A percentile compares a stretch with the other conserved stretches of the same genome.
Evolutionary conservation across 1,139 yeast species (phyloP).

Genomic region (Saccharomyces hybrid): DNA sequence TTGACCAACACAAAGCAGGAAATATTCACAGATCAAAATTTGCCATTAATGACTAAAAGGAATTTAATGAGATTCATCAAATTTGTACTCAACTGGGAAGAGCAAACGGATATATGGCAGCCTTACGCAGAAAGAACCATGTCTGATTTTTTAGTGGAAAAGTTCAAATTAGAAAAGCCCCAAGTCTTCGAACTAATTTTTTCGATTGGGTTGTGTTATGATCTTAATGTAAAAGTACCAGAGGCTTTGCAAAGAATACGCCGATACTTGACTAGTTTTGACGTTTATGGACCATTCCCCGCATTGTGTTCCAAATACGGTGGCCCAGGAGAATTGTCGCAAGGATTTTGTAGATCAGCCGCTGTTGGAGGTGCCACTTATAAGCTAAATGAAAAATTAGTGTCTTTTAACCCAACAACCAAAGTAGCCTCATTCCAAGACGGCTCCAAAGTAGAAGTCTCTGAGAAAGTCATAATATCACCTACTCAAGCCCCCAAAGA

Average conservation of each 20-base stretch:
- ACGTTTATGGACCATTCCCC: conserved; percentile 91
- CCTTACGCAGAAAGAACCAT: conserved; percentile 53
- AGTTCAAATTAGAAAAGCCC: conserved; percentile 64
- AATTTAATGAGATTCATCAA: conserved; percentile 87
- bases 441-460: conserved; percentile 64
- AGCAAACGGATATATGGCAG: conserved; percentile 45
- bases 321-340: conserved; percentile 92
- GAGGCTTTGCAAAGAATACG: conserved; percentile 75
- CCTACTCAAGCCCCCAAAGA: conserved; percentile 61
- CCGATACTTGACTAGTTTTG: conserved; percentile 78
- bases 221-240: conserved; percentile 53
- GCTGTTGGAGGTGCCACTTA: conserved; percentile 98
- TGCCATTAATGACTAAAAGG: conserved; percentile 71
- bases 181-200: conserved; percentile 78
- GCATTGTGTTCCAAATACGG: conserved; percentile 89
- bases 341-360: conserved; percentile 95
- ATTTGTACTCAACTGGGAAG: conserved; percentile 70
- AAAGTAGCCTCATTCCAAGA: conserved; percentile 70
- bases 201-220: conserved; percentile 74
- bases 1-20: conserved; percentile 82
- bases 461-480: conserved; percentile 66
- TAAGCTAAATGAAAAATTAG: conserved; percentile 63
- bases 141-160: conserved; percentile 47
- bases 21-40: conserved; percentile 81
- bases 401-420: conserved; percentile 54